A percentile compares a stretch with the other conserved stretches of the same genome.
These are phyloP conservation scores for Bipolaris gigantea DNA, from an alignment of 2,329 filamentous ascomycete genomes.

Conservation along the genomic window DNA sequence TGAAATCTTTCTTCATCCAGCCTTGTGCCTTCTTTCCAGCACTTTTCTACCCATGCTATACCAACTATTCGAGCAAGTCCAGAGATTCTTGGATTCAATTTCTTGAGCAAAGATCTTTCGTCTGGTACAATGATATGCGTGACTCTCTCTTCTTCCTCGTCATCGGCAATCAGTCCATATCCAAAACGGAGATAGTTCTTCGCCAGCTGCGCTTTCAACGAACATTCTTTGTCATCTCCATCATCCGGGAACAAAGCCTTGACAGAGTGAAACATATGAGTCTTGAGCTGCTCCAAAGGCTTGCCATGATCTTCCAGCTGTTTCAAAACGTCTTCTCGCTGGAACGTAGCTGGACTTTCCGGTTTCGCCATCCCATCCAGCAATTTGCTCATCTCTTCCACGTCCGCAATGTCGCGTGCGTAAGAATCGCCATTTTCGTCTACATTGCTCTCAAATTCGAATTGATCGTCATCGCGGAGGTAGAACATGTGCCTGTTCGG, in stretches of 20 bases:
- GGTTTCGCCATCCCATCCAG: slow-evolving; percentile 43
- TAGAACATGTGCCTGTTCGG: slow-evolving; percentile 71
- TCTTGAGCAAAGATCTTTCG: slow-evolving; percentile 51
- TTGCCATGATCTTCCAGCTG: slow-evolving; percentile 36
- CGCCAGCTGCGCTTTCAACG: slow-evolving; percentile 48
- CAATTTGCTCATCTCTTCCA: slow-evolving; percentile 61
- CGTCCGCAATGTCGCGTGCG: slow-evolving; percentile 63
- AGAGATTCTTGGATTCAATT: slow-evolving; percentile 42
- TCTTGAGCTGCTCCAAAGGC: slow-evolving; percentile 29
- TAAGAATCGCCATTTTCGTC: slow-evolving; percentile 86
- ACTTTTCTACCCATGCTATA: slow-evolving; percentile 72
- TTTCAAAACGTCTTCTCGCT: slow-evolving; percentile 24
- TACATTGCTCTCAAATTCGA: slow-evolving; percentile 62
- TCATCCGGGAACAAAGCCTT: slow-evolving; percentile 23
- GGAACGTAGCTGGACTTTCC: slow-evolving; percentile 20
- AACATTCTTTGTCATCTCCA: slow-evolving; percentile 9
- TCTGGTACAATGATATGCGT: slow-evolving; percentile 71
- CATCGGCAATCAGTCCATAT: slow-evolving; percentile 61
- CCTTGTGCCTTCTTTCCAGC: slow-evolving; percentile 76
- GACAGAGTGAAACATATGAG: slow-evolving; percentile 37
- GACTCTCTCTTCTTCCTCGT: slow-evolving; percentile 55
- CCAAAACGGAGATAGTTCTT: slow-evolving; percentile 68
- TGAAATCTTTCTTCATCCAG: slow-evolving; percentile 66
- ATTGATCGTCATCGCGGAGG: slow-evolving; percentile 59
- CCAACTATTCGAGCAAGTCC: slow-evolving; percentile 70